Conservation (phyloP, 106 monocot species). For the Iris macrosiphon region DNA sequence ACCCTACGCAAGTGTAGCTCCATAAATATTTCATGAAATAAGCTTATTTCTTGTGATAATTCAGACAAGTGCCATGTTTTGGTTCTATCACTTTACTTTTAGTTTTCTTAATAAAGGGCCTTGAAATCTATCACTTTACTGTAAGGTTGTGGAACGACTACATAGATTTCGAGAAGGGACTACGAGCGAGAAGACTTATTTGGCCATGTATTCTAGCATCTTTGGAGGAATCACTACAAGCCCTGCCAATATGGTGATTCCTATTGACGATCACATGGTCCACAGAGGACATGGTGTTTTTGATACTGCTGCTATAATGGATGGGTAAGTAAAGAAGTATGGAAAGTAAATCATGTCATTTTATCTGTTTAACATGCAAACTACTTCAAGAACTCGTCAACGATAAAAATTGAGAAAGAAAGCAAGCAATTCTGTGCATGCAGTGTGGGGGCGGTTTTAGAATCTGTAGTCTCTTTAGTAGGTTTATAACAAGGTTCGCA, state of each 20-base stretch:
- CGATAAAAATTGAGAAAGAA: not conserved
- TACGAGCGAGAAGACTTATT: conserved; percentile 32
- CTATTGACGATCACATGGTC: conserved; percentile 95
- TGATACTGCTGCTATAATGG: conserved; percentile 82
- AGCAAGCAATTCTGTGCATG: no score
- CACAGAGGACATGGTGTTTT: conserved; percentile 97
- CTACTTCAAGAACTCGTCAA: not conserved
- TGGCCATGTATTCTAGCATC: conserved; percentile 91
- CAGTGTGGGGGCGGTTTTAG: no score
- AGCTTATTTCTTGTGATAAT: not conserved
- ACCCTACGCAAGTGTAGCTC: not conserved
- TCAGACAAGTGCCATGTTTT: not conserved
- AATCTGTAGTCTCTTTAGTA: not conserved
- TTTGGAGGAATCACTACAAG: conserved; percentile 83
- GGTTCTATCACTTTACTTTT: not conserved
- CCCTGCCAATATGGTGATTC: conserved; percentile 79
- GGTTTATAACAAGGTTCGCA: not conserved
- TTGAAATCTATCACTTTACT: no score
- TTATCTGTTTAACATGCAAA: not conserved
- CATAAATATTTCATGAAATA: not conserved
- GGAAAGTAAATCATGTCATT: not conserved
- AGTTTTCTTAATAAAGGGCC: not conserved
- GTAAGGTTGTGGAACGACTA: conserved; percentile 65
- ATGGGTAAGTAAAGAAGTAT: conserved; percentile 49
- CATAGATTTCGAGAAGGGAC: conserved; percentile 32